Percentiles rank a stretch among this genome's conserved stretches.
phyloP scores from a whole-genome alignment of 75 land plant species.

The Pseudotsuga menziesii region DNA sequence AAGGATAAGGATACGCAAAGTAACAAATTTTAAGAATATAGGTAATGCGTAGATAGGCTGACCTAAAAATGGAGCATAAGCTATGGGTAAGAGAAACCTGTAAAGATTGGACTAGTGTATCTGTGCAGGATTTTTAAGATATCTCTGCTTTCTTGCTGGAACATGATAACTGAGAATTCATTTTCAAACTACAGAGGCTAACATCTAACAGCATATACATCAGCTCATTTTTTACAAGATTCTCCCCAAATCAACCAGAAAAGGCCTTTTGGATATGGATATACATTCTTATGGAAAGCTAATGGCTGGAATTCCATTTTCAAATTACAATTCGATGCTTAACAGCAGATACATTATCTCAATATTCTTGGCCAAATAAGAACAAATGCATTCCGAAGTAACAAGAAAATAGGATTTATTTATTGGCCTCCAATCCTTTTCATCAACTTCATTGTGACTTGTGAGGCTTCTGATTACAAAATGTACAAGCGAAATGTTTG shows the following conservation, averaged over 20 bases:
- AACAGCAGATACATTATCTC: background rate
- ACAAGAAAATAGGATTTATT: background rate
- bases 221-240: background rate
- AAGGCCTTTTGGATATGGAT: background rate
- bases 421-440: background rate
- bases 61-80: background rate
- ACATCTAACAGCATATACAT: background rate
- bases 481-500: background rate
- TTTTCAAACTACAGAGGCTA: background rate
- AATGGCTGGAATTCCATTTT: background rate
- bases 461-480: background rate
- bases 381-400: background rate
- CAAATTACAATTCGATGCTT: background rate
- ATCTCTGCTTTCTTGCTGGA: background rate
- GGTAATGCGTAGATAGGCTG: too few species aligned
- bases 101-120: background rate
- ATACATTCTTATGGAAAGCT: background rate
- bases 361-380: background rate
- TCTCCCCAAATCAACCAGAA: background rate
- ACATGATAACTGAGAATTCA: background rate
- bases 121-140: background rate
- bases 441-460: background rate
- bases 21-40: too few species aligned
- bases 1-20: too few species aligned
- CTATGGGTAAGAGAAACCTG: background rate